Evolutionary conservation across 306 rosid genomes (phyloP).

Genomic region (Acacia confusa): DNA sequence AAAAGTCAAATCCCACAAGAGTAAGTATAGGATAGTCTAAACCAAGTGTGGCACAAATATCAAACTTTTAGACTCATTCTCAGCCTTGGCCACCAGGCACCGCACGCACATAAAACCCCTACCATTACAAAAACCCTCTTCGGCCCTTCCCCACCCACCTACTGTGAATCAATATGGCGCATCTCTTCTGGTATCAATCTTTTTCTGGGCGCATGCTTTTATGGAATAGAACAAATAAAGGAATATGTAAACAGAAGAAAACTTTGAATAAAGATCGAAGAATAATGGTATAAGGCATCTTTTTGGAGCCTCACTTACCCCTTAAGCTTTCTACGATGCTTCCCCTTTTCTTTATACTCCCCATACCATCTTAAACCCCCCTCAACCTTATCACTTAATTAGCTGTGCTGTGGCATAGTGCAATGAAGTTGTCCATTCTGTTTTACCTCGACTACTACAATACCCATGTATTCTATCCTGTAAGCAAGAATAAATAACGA

Average conservation of each 20-base stretch:
- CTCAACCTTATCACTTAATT: conserved; percentile 18
- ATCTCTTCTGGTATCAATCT: neutral
- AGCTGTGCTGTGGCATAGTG: conserved; percentile 15
- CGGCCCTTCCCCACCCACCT: neutral
- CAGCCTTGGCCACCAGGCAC: neutral
- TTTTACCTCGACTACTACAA: conserved; percentile 12
- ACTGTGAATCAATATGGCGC: neutral
- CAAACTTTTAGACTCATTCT: neutral
- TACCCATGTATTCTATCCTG: neutral
- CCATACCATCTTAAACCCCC: conserved; percentile 28
- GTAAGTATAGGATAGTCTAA: neutral
- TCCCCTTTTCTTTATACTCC: conserved; percentile 36
- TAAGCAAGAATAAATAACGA: neutral
- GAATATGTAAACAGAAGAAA: neutral
- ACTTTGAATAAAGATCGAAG: conserved; percentile 43
- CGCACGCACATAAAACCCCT: neutral
- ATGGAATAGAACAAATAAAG: neutral
- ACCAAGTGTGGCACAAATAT: neutral
- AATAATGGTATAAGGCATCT: conserved; percentile 43
- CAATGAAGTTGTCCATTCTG: neutral
- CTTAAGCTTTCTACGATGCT: conserved; percentile 36
- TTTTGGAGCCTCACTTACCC: conserved; percentile 34
- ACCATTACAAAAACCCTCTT: neutral
- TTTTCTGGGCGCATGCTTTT: neutral
- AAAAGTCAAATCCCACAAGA: neutral